Evolutionary conservation across 2,329 filamentous ascomycete genomes (phyloP).

Genomic region (Exophiala sp.): DNA sequence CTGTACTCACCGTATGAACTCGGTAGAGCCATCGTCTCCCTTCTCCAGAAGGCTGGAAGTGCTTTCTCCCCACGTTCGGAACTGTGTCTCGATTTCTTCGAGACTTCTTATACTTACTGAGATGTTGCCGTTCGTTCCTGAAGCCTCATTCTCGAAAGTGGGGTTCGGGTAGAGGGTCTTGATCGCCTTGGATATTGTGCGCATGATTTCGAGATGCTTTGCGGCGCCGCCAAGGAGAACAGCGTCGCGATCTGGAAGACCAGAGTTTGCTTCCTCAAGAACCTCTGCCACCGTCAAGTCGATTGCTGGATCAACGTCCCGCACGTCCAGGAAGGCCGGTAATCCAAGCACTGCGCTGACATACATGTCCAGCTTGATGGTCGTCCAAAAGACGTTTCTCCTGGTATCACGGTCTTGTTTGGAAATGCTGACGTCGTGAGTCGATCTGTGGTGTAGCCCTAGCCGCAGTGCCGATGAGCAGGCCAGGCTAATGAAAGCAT

Average conservation of each 20-base stretch:
- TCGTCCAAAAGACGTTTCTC: slow-evolving; percentile 18
- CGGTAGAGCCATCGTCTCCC: too few relatives aligned
- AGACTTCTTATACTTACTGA: too few relatives aligned
- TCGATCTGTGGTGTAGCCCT: slow-evolving; percentile 19
- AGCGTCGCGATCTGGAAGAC: too few relatives aligned
- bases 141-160: slow-evolving; percentile 2
- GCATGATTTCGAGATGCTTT: slow-evolving; percentile 19
- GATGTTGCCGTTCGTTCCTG: too few relatives aligned
- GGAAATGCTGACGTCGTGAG: slow-evolving; percentile 8
- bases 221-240: slow-evolving; percentile 14
- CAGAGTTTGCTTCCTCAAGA: too few relatives aligned
- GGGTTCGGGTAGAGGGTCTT: slow-evolving; percentile 19
- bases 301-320: slow-evolving; percentile 17
- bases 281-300: too few relatives aligned
- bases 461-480: slow-evolving; percentile 18
- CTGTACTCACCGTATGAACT: not conserved
- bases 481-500: slow-evolving; percentile 18
- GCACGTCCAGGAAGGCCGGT: slow-evolving; percentile 19
- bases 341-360: slow-evolving; percentile 19
- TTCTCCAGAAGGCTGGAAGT: slow-evolving; percentile 7
- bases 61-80: slow-evolving; percentile 17
- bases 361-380: slow-evolving; percentile 24
- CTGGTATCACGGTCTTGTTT: slow-evolving; percentile 9
- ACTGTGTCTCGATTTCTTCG: slow-evolving; percentile 15
- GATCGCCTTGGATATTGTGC: slow-evolving; percentile 18